Conservation (phyloP, 768 basidiomycete genomes). For the Austroboletus festivus region DNA sequence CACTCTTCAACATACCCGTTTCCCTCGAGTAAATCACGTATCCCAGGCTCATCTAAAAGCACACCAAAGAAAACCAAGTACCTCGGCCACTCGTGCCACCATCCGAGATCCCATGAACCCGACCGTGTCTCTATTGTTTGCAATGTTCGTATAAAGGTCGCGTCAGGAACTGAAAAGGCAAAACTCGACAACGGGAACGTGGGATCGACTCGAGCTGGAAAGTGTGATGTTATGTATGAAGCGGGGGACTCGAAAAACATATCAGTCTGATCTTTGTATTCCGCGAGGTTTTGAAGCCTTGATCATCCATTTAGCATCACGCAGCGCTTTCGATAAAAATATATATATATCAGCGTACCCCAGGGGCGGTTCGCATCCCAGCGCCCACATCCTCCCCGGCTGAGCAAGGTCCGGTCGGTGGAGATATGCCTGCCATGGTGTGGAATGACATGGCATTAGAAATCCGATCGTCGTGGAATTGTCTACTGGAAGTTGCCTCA, state of each 20-base stretch:
- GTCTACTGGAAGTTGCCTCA: constrained; percentile 50
- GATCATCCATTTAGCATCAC: constrained; percentile 18
- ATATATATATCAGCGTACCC: constrained; percentile 50
- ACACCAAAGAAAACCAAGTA: constrained; percentile 82
- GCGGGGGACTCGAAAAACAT: constrained; percentile 75
- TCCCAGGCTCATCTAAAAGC: constrained; percentile 54
- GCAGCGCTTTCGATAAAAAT: background rate
- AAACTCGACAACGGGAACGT: constrained; percentile 62
- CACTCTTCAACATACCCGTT: constrained; percentile 66
- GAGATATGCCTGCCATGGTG: constrained; percentile 86
- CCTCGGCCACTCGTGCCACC: constrained; percentile 77
- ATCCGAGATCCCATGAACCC: constrained; percentile 33
- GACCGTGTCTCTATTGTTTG: constrained; percentile 28
- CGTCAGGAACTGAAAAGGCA: constrained; percentile 50
- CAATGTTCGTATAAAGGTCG: constrained; percentile 23
- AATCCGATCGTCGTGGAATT: constrained; percentile 67
- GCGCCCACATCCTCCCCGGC: constrained; percentile 64
- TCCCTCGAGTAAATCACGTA: constrained; percentile 43
- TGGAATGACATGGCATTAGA: constrained; percentile 96
- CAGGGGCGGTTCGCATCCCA: constrained; percentile 92
- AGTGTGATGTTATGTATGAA: constrained; percentile 60
- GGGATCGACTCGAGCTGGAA: constrained; percentile 61
- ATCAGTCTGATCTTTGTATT: constrained; percentile 78
- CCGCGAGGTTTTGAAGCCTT: constrained; percentile 42
- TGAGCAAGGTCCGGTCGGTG: constrained; percentile 65